Conservation (phyloP, 768 basidiomycete genomes). For the Leccinum arenicola region DNA sequence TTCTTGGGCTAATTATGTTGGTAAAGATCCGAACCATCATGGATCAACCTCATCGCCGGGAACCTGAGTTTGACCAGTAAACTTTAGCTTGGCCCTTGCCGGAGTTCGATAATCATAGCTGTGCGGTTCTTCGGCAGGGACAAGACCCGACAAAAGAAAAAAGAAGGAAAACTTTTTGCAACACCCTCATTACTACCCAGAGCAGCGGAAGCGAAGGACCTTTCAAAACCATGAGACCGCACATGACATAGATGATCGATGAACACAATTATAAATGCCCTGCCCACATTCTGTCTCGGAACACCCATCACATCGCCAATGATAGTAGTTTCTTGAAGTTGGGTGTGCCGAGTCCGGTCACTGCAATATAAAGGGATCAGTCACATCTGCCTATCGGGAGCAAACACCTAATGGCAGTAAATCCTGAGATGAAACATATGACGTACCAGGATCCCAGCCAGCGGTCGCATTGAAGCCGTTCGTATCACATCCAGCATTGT, state of each 20-base stretch:
- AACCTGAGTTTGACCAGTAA: too few species aligned
- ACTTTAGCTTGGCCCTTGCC: too few species aligned
- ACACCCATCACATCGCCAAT: constrained; percentile 30
- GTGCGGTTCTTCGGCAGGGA: neutral
- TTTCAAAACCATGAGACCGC: neutral
- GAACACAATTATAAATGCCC: neutral
- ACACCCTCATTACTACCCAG: neutral
- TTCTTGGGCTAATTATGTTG: too few species aligned
- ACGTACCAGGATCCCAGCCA: constrained; percentile 62
- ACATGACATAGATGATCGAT: neutral
- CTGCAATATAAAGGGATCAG: constrained; percentile 25
- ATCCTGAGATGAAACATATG: neutral
- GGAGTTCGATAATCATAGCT: too few species aligned
- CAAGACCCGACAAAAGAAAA: neutral
- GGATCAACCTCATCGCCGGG: too few species aligned
- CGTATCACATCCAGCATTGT: constrained; percentile 53
- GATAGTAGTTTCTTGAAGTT: constrained; percentile 48
- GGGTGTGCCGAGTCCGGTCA: constrained; percentile 58
- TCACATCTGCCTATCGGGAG: neutral
- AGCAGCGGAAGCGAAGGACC: neutral
- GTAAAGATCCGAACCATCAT: too few species aligned
- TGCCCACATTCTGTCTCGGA: neutral
- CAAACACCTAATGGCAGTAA: too few species aligned
- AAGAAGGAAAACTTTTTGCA: neutral
- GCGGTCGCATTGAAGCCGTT: constrained; percentile 26